Evolutionary conservation across 78 protist genomes (phyloP), one percentile per base, ranked within the genome.

Genomic region (Salpingoeca rosetta): DNA sequence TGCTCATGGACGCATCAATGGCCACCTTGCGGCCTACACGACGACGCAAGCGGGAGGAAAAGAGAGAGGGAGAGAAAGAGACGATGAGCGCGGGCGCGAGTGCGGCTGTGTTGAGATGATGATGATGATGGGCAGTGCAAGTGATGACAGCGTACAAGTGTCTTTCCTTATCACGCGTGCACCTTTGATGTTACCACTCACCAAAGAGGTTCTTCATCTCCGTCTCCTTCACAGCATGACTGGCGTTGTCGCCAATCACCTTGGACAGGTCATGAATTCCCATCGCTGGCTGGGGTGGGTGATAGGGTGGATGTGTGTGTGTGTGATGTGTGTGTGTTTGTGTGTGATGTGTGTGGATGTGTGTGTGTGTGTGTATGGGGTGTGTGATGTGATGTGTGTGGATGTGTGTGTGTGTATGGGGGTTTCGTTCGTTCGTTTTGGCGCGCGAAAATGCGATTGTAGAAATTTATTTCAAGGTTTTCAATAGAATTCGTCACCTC

Each of bases 1-100:
- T 82, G 81, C 80, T 77, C 91, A 94, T 97, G 36, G 93, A 82
- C 25, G 99, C 99, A 86, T 98, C 99, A 43, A 98, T 93, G 39
- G 99, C 99, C 25, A 98, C 87, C 79, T 86, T 86, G 57, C 89
- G 75, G 12, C 84, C 83, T 11, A 2, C 80, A 76, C 80, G 2
- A 2, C 22, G 38, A 72, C 76, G 24, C 76, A 72, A 2, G 2
- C 2, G 36, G 11, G 11, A 7, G 3, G 43, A 76, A 17, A 2
- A 73, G 77, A 73, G 10, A 73, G 10, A 73, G 10, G 25, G 37
- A 73, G 12, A 73, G 25, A 11, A 3, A 25, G 27, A 3, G 10
- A 3, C 77, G 25, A 25, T 27, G 77, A 73, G 38, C 2, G 12
- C 77, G 77, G 10, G 10, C 12, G 37, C 22, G n/a, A 25, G n/a